These are phyloP conservation scores for Coccinonectria pachysandricola DNA, from an alignment of 2,329 filamentous ascomycete species.

Conservation along the genomic window DNA sequence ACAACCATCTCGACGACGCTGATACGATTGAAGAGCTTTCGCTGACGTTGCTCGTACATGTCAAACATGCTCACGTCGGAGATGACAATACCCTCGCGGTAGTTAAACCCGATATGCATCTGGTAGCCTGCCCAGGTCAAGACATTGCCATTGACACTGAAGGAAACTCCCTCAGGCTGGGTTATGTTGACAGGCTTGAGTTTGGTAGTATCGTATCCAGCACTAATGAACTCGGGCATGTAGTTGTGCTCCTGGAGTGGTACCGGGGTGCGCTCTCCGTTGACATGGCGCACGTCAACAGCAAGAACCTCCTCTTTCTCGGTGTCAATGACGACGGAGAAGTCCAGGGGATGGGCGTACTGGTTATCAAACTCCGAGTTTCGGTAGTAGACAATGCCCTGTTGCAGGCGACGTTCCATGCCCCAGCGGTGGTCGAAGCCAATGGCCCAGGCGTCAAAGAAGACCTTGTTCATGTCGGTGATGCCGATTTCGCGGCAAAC, in stretches of 20 bases:
- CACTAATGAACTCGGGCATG: constrained; percentile 24
- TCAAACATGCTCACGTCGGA: constrained; percentile 60
- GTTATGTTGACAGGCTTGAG: constrained; percentile 30
- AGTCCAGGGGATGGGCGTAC: constrained; percentile 46
- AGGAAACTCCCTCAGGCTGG: constrained; percentile 31
- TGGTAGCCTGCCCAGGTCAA: constrained; percentile 56
- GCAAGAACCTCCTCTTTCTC: constrained; percentile 39
- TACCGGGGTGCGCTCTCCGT: constrained; percentile 38
- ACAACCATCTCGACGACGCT: constrained; percentile 63
- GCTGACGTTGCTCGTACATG: constrained; percentile 25
- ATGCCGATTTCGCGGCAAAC: constrained; percentile 68
- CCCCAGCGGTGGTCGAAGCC: constrained; percentile 73
- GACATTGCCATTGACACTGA: constrained; percentile 36
- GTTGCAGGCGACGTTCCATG: constrained; percentile 59
- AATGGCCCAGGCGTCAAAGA: constrained; percentile 78
- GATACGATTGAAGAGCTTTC: constrained; percentile 57
- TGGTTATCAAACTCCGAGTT: constrained; percentile 58
- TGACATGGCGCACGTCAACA: constrained; percentile 31
- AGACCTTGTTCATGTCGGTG: constrained; percentile 73
- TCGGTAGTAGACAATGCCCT: constrained; percentile 74
- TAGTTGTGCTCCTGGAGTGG: constrained; percentile 29
- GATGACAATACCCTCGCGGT: constrained; percentile 58
- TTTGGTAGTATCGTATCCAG: constrained; percentile 24
- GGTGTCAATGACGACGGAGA: constrained; percentile 32
- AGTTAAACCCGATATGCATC: constrained; percentile 63